Evolutionary conservation across 805 yeast species (phyloP), one percentile per base, ranked within the genome.

Genomic region (Pichia insulana): DNA sequence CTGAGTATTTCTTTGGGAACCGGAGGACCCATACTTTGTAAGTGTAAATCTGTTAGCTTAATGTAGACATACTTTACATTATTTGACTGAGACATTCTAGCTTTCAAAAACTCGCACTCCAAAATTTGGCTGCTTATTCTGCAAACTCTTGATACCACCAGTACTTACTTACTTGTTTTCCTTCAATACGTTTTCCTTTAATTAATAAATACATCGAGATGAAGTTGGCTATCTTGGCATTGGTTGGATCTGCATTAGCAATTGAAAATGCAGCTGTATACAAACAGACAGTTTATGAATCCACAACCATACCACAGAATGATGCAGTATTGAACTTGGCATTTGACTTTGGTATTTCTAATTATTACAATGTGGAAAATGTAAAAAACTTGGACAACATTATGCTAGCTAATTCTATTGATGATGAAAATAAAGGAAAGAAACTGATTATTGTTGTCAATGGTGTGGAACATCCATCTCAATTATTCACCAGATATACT

Each of bases 271-370:
- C 50, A n/a, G 59, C 62, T 7, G 59, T 59, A 31, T 58, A 36
- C 44, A 53, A 48, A 34, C 16, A 32, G 19, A 31, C n/a, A 5
- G 25, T 27, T 11, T 16, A 20, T 30, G 30, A 37, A 12, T 17
- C 30, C 8, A 48, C 54, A 26, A 37, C 49, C 10, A 44, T 61
- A 26, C 48, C 56, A 8, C 53, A 50, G 27, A 39, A 54, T 20
- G 67, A 66, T 39, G 68, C 74, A 2, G 54, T 64, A 27, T 53
- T 65, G 42, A 70, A 68, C 50, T 63, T 73, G 47, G 70, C 74
- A 31, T 75, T 71, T 49, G 65, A 62, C 43, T 62, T 70, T 40
- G 73, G 63, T 18, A 61, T 68, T 19, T 62, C 70, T 18, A 63
- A 61, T 18, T 55, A 56, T 45, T 66, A 63, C 48, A 51, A 57